Conservation (phyloP, 495 filamentous ascomycete species). For the Aspergillus carlsbadensis region DNA sequence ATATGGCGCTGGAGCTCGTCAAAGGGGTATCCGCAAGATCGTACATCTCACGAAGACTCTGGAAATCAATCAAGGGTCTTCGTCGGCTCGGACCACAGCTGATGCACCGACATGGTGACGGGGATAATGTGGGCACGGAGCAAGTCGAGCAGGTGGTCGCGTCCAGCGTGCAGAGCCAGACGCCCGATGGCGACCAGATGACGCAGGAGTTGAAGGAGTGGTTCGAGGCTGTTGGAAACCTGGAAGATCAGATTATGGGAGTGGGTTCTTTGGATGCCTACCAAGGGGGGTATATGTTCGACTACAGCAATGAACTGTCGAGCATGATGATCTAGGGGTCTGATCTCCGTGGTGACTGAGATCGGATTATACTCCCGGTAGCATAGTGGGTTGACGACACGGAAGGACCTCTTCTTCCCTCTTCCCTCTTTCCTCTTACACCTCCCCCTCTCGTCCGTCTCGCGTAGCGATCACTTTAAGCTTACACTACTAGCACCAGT, state of each 20-base stretch:
- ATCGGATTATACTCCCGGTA: not conserved
- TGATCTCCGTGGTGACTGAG: conserved; percentile 23
- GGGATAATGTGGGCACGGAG: not conserved
- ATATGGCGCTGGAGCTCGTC: conserved; percentile 64
- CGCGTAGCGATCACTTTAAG: too few relatives aligned
- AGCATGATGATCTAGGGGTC: conserved; percentile 39
- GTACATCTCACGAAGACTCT: conserved; percentile 57
- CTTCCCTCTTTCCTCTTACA: not conserved
- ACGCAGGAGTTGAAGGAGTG: conserved; percentile 42
- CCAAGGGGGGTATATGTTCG: conserved; percentile 25
- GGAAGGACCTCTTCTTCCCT: not conserved
- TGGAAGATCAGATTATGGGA: conserved; percentile 41
- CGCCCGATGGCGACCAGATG: conserved; percentile 39
- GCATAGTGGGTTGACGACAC: too few relatives aligned
- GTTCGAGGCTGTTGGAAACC: conserved; percentile 41
- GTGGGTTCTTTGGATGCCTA: conserved; percentile 24
- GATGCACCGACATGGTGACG: conserved; percentile 17
- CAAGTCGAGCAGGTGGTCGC: not conserved
- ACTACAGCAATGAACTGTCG: conserved; percentile 38
- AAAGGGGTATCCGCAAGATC: conserved; percentile 58
- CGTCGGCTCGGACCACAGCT: conserved; percentile 53
- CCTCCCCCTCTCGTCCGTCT: too few relatives aligned
- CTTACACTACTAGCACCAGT: too few relatives aligned
- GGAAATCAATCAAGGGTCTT: conserved; percentile 57
- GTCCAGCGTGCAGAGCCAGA: conserved; percentile 24